Conservation (phyloP, 495 filamentous ascomycete genomes). For the Penicillium subrubescens region DNA sequence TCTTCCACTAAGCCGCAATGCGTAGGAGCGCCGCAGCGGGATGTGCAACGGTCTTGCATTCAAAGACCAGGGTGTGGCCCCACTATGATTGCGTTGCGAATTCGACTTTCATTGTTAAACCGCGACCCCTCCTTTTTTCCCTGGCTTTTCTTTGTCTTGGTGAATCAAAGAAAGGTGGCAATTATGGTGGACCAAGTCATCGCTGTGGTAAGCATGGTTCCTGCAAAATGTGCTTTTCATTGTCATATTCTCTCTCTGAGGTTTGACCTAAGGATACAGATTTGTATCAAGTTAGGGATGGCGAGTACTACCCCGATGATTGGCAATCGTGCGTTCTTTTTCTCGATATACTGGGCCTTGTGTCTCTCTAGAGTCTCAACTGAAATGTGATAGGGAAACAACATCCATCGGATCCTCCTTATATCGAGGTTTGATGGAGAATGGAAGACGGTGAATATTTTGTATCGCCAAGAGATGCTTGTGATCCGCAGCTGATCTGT, state of each 20-base stretch:
- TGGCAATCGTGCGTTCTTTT: conserved; percentile 4
- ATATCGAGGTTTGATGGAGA: conserved; percentile 1
- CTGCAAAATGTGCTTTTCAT: background rate
- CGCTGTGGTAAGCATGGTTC: background rate
- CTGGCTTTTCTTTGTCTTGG: background rate
- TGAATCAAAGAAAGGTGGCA: background rate
- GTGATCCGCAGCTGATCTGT: background rate
- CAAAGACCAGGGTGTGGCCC: background rate
- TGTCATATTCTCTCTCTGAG: background rate
- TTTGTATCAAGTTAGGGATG: background rate
- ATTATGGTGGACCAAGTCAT: background rate
- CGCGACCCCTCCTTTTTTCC: background rate
- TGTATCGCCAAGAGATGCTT: background rate
- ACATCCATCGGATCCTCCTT: conserved; percentile 3
- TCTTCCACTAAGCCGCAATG: background rate
- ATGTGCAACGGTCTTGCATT: background rate
- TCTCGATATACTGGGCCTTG: background rate
- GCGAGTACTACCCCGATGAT: conserved; percentile 1
- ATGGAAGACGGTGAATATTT: background rate
- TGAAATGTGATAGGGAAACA: background rate
- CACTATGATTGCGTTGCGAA: background rate
- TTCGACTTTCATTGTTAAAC: background rate
- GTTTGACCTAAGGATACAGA: background rate
- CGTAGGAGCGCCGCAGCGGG: background rate
- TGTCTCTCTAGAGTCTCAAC: background rate